Conservation (phyloP, 2,329 filamentous ascomycete genomes). For the Talaromyces sp. region DNA sequence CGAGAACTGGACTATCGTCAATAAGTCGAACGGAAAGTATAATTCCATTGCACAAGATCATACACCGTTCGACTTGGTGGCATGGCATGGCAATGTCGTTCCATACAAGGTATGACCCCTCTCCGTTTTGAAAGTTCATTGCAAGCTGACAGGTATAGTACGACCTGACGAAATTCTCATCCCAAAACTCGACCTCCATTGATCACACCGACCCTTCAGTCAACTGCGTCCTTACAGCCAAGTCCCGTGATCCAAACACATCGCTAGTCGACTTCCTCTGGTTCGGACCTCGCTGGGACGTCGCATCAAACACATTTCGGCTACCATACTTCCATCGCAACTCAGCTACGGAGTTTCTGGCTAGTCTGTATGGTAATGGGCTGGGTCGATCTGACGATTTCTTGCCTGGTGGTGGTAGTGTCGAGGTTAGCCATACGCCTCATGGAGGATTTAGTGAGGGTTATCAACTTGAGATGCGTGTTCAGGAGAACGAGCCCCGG, state of each 20-base stretch:
- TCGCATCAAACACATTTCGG: constrained; percentile 66
- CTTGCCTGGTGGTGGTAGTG: constrained; percentile 27
- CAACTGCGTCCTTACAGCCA: constrained; percentile 55
- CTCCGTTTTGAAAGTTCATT: too few species aligned
- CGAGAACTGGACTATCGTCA: constrained; percentile 53
- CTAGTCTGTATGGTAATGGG: constrained; percentile 28
- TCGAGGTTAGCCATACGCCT: constrained; percentile 28
- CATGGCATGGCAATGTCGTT: constrained; percentile 65
- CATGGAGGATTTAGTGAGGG: constrained; percentile 40
- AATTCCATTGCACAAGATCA: constrained; percentile 58
- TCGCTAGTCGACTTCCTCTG: constrained; percentile 67
- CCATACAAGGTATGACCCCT: constrained; percentile 45
- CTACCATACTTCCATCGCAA: constrained; percentile 71
- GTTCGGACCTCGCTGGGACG: constrained; percentile 69
- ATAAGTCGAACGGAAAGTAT: constrained; percentile 58
- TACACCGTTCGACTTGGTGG: constrained; percentile 64
- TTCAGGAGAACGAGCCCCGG: constrained; percentile 43
- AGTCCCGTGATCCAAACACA: constrained; percentile 54
- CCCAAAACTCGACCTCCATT: constrained; percentile 54
- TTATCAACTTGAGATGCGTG: constrained; percentile 45
- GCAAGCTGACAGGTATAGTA: constrained; percentile 32
- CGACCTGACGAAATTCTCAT: constrained; percentile 57
- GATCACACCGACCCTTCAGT: constrained; percentile 67
- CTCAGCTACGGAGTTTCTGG: constrained; percentile 60
- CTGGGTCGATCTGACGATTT: constrained; percentile 29